Base-by-base conservation (phyloP, 352 stramenopile species). In the Pythium biforme region DNA sequence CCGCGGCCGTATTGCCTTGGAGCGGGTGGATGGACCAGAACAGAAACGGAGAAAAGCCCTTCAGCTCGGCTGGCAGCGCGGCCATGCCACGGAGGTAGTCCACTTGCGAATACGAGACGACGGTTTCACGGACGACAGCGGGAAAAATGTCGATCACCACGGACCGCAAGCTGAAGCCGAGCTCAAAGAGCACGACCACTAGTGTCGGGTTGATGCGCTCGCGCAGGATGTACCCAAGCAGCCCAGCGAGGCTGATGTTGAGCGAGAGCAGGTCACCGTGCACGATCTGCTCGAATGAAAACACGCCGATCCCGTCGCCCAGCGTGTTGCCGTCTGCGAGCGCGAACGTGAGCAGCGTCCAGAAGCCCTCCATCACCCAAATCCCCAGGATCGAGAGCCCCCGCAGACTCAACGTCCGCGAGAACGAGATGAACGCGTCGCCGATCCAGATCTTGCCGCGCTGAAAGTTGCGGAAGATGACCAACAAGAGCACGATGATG, bases 321-420 rank as follows among this genome's bases (percentile, higher is more conserved):
- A 53, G 6, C 11, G 20, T 29, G 31, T 55, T 46, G 29, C 55
- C 67, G 0, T 75, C 27, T 0, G 69, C 55, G 0, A 75, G 22
- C 19, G 56, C 62, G 20, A 80, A 85, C 50, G 83, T 72, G 0
- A 68, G 68, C 1, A 83, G 53, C 0, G 64, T 73, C 72, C 74
- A 88, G 37, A 70, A 79, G 0, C 66, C 66, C 29, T 88, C 77
- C 19, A 87, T 45, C 26, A 74, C 49, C 66, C 76, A 80, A 11
- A 68, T 62, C 6, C 81, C 55, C 0, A 85, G 6, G 1, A 87
- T 64, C 14, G 73, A 55, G 12, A 69, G 31, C 1, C 74, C 74
- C 20, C 72, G 69, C 51, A 72, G 66, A 0, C 75, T 34, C 33
- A 82, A 58, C 9, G 67, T 67, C 17, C 52, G 78, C 3, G 74